A percentile compares a stretch with the other conserved stretches of the same genome.
These are phyloP conservation scores for Mycena olivaceomarginata DNA, from an alignment of 768 basidiomycete genomes.

Conservation along the genomic window DNA sequence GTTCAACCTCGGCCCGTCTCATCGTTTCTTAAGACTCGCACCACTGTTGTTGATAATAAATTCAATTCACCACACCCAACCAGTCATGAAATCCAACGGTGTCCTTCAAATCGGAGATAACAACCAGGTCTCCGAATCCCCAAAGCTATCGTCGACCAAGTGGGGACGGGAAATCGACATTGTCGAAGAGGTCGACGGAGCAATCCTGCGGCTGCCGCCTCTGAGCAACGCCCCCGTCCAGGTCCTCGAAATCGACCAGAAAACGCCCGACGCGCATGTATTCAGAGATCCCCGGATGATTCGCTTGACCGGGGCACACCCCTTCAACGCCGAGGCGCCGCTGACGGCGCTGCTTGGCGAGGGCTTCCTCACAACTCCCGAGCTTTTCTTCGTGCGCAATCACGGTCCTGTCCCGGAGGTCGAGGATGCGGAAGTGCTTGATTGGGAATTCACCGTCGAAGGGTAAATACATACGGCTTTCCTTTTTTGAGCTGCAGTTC, in stretches of 20 bases:
- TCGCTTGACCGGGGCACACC: constrained; percentile 76
- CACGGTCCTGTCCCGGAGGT: constrained; percentile 76
- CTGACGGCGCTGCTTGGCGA: constrained; percentile 65
- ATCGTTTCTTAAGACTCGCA: no score
- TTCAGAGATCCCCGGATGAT: constrained; percentile 61
- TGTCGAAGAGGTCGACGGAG: not conserved
- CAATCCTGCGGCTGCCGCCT: constrained; percentile 3
- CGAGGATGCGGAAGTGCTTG: constrained; percentile 53
- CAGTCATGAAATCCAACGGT: not conserved
- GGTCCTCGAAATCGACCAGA: constrained; percentile 29
- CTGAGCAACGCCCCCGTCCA: constrained; percentile 5
- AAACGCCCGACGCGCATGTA: constrained; percentile 40
- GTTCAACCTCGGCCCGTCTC: no score
- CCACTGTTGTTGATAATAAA: not conserved
- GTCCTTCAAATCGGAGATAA: not conserved
- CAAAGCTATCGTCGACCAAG: not conserved
- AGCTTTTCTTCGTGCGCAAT: constrained; percentile 77
- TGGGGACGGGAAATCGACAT: not conserved
- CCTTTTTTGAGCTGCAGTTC: not conserved
- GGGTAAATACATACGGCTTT: constrained; percentile 50
- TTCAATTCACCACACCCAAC: not conserved
- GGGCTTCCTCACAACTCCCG: constrained; percentile 74
- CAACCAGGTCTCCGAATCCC: not conserved
- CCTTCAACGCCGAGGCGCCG: constrained; percentile 75
- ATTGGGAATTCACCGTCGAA: constrained; percentile 68